phyloP scores from a whole-genome alignment of 345 rosid species.

The Crucihimalaya himalaica region DNA sequence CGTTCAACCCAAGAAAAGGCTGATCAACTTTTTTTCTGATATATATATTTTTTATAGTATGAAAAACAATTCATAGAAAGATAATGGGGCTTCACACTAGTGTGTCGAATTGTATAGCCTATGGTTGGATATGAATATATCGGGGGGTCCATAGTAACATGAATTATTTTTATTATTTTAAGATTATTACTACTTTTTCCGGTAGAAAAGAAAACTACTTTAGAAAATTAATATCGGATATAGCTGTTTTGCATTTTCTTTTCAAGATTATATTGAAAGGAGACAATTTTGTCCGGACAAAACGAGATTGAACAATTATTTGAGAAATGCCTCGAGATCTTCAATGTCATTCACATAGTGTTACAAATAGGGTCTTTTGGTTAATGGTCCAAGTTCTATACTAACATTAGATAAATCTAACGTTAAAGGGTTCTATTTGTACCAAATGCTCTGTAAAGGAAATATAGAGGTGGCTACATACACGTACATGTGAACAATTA shows the following conservation, averaged over 20 bases:
- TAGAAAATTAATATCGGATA: constrained; percentile 19
- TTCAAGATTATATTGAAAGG: constrained; percentile 10
- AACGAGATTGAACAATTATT: constrained; percentile 16
- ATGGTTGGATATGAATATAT: constrained; percentile 22
- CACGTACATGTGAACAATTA: constrained; percentile 21
- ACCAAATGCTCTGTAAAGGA: constrained; percentile 7
- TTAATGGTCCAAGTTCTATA: neutral
- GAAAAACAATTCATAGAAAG: constrained; percentile 1
- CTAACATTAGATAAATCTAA: neutral
- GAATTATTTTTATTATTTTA: constrained; percentile 17
- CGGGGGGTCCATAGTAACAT: constrained; percentile 34
- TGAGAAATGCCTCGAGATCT: constrained; percentile 23
- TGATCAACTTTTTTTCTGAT: constrained; percentile 16
- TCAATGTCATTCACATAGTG: constrained; percentile 23
- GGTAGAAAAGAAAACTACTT: constrained; percentile 10
- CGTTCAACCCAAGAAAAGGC: constrained; percentile 32
- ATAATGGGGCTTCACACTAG: constrained; percentile 22
- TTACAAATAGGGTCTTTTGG: constrained; percentile 15
- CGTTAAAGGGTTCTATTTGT: constrained; percentile 1
- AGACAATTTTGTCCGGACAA: constrained; percentile 22
- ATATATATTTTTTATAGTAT: constrained; percentile 1
- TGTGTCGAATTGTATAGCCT: constrained; percentile 18
- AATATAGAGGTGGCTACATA: constrained; percentile 27
- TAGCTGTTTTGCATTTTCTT: constrained; percentile 27
- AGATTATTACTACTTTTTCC: constrained; percentile 11